These are phyloP conservation scores for Parmales sp. DNA, from an alignment of 108 stramenopile genomes.

Conservation along the genomic window DNA sequence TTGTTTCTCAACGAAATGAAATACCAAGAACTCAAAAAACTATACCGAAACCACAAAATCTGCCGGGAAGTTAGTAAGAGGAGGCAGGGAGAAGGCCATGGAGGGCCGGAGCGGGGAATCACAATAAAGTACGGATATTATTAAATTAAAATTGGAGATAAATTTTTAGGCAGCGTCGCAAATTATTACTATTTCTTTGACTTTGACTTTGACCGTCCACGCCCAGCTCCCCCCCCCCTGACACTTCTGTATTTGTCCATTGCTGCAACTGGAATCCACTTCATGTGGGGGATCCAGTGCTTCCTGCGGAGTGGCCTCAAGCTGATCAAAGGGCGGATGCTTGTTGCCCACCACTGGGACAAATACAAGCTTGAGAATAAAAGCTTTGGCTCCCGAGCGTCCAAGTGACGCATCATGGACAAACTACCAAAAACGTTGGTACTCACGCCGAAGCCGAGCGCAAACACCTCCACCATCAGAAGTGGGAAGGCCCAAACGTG, in stretches of 20 bases:
- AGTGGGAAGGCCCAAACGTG: not conserved
- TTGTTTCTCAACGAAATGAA: slow-evolving; percentile 71
- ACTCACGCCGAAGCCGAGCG: not conserved
- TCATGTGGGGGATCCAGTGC: not conserved
- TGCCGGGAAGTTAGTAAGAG: too few species aligned
- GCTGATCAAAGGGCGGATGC: not conserved
- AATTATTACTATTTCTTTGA: too few species aligned
- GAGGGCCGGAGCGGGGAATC: not conserved
- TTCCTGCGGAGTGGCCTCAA: not conserved
- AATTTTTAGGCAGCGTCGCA: too few species aligned
- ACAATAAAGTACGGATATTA: not conserved
- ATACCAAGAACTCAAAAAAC: slow-evolving; percentile 55
- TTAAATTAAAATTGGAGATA: not conserved
- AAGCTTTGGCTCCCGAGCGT: not conserved
- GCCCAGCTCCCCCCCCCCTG: not conserved
- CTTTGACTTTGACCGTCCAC: not conserved
- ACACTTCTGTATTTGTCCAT: not conserved
- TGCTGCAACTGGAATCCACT: not conserved
- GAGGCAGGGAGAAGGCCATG: not conserved
- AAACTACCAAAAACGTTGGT: not conserved
- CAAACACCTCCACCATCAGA: not conserved
- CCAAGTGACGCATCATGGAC: not conserved
- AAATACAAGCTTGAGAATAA: not conserved
- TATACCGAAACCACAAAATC: slow-evolving; percentile 73
- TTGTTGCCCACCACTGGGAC: not conserved